A percentile compares a stretch with the other conserved stretches of the same genome.
Conservation (phyloP, 345 rosid genomes). For the Chamaenerion angustifolium region DNA sequence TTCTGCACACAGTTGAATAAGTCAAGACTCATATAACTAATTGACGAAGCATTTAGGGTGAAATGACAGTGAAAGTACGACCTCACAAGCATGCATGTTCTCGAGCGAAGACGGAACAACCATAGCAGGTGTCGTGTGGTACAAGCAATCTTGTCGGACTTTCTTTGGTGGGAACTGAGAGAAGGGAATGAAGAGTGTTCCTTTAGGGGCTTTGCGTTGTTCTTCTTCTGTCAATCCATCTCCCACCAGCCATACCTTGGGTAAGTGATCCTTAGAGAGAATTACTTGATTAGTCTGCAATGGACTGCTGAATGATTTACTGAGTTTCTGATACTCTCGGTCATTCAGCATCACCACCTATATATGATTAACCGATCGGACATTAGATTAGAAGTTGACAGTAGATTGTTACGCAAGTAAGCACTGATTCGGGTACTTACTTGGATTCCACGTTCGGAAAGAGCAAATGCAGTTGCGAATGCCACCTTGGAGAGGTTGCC, state of each 20-base stretch:
- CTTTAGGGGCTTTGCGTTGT: slow-evolving; percentile 32
- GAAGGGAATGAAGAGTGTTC: slow-evolving; percentile 37
- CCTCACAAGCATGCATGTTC: slow-evolving; percentile 59
- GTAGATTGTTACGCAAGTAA: too few species aligned
- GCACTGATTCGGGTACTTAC: too few species aligned
- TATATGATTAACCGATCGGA: too few species aligned
- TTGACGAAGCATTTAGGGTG: too few species aligned
- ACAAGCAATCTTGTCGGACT: slow-evolving; percentile 39
- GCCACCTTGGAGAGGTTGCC: slow-evolving; percentile 10
- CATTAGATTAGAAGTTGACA: too few species aligned
- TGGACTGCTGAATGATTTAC: slow-evolving; percentile 12
- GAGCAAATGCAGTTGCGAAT: slow-evolving; percentile 5
- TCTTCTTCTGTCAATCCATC: slow-evolving; percentile 35
- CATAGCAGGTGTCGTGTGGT: slow-evolving; percentile 47
- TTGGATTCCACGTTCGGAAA: slow-evolving; percentile 6
- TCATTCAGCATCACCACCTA: slow-evolving; percentile 5
- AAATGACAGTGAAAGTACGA: too few species aligned
- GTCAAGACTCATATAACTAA: too few species aligned
- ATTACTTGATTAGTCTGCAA: slow-evolving; percentile 15
- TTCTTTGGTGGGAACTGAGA: slow-evolving; percentile 39
- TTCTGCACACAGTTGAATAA: too few species aligned
- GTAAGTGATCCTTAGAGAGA: slow-evolving; percentile 16
- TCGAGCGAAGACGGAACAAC: slow-evolving; percentile 28
- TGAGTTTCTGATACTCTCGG: slow-evolving; percentile 29
- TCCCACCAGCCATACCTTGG: slow-evolving; percentile 55